Evolutionary conservation across 2,329 filamentous ascomycete species (phyloP).

Genomic region (Penicillium italicum): DNA sequence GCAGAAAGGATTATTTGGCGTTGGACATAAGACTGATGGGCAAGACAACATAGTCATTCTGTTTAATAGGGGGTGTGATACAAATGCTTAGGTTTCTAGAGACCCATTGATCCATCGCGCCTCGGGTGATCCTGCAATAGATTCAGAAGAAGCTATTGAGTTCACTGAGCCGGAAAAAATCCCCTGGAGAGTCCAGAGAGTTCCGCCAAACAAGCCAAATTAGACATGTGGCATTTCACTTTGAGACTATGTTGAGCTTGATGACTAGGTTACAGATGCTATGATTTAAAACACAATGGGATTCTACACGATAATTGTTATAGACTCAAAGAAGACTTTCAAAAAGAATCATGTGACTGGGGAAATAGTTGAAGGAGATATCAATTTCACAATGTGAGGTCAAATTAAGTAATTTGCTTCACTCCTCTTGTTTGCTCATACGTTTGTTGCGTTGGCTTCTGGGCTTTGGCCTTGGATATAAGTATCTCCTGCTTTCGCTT

Average conservation of each 20-base stretch:
- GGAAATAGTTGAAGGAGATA: not conserved
- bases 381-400: not conserved
- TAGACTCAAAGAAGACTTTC: conserved; percentile 30
- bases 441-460: not conserved
- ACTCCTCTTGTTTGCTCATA: not conserved
- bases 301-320: conserved; percentile 51
- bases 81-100: not conserved
- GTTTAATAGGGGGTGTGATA: not conserved
- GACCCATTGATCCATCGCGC: not conserved
- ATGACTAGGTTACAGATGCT: conserved; percentile 2
- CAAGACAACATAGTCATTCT: not conserved
- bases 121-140: not conserved
- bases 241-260: not conserved
- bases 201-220: not conserved
- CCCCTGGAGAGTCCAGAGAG: not conserved
- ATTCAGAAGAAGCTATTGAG: not conserved
- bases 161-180: not conserved
- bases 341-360: no score
- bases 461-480: not conserved
- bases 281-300: conserved; percentile 41
- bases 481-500: not conserved
- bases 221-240: not conserved
- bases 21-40: not conserved
- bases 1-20: conserved; percentile 26
- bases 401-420: not conserved